A percentile compares a stretch with the other conserved stretches of the same genome.
Conservation (phyloP, 495 filamentous ascomycete species). For the Penicillium tannophilum region DNA sequence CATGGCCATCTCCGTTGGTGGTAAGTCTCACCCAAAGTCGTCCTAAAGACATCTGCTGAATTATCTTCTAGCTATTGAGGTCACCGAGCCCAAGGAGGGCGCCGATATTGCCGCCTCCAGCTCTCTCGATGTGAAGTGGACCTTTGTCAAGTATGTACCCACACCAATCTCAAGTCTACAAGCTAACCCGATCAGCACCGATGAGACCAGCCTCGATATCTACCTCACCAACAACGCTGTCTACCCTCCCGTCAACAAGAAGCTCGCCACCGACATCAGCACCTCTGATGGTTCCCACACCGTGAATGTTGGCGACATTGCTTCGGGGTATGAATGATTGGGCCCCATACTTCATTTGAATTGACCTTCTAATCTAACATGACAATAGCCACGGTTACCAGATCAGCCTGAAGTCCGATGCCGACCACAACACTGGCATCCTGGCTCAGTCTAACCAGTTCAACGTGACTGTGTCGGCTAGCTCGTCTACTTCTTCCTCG, state of each 20-base stretch:
- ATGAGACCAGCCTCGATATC: conserved; percentile 37
- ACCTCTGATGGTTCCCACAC: conserved; percentile 41
- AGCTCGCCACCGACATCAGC: conserved; percentile 40
- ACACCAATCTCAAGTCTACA: background rate
- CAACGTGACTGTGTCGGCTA: conserved; percentile 31
- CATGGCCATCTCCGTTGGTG: conserved; percentile 28
- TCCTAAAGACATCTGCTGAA: background rate
- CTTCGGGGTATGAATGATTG: conserved; percentile 30
- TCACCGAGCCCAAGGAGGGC: conserved; percentile 38
- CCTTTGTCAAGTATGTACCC: conserved; percentile 34
- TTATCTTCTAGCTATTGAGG: conserved; percentile 28
- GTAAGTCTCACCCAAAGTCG: conserved; percentile 7
- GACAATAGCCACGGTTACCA: conserved; percentile 37
- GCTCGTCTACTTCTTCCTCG: conserved; percentile 10
- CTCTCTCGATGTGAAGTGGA: conserved; percentile 41
- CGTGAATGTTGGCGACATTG: conserved; percentile 25
- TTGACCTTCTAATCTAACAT: background rate
- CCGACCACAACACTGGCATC: conserved; percentile 37
- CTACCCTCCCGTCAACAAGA: conserved; percentile 47
- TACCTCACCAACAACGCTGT: conserved; percentile 43
- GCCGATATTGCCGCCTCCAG: conserved; percentile 28
- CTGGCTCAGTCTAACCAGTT: conserved; percentile 46
- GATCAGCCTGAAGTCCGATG: conserved; percentile 40
- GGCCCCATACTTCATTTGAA: background rate
- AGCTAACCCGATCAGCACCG: conserved; percentile 30